Conservation (phyloP, 2,329 filamentous ascomycete genomes). For the Eutypa lata region DNA sequence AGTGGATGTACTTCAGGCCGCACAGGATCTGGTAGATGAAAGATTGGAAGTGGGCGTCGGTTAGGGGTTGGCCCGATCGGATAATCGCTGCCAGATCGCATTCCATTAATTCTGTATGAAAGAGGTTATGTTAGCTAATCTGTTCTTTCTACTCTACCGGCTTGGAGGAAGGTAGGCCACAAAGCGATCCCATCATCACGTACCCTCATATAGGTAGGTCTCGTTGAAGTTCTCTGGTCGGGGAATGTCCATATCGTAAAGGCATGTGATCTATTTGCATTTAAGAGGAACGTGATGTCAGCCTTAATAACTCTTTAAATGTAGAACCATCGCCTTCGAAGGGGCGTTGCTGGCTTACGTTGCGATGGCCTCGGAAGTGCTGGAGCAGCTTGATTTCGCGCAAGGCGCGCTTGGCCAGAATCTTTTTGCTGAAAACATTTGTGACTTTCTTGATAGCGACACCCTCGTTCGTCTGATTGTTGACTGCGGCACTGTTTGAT, state of each 20-base stretch:
- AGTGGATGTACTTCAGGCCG: conserved; percentile 98
- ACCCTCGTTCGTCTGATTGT: conserved; percentile 85
- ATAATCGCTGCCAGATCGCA: conserved; percentile 98
- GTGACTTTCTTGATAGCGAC: conserved; percentile 99
- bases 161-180: too few species aligned
- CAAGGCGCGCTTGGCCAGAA: conserved; percentile 94
- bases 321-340: too few species aligned
- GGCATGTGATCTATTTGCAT: conserved; percentile 82
- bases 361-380: conserved; percentile 90
- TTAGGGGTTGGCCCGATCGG: conserved; percentile 91
- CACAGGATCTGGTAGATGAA: conserved; percentile 99
- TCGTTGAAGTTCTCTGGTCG: conserved; percentile 98
- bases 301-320: too few species aligned
- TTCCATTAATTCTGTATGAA: conserved; percentile 90
- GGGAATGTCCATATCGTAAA: conserved; percentile 99
- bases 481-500: conserved; percentile 75
- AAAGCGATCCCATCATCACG: conserved; percentile 25
- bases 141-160: neutral
- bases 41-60: conserved; percentile 98
- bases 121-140: conserved; percentile 10
- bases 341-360: conserved; percentile 50
- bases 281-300: conserved; percentile 36
- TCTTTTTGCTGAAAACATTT: conserved; percentile 99
- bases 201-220: conserved; percentile 97
- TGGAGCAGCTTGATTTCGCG: conserved; percentile 98